Conservation (phyloP, 208 protist species). For the Leishmania amazonensis region DNA sequence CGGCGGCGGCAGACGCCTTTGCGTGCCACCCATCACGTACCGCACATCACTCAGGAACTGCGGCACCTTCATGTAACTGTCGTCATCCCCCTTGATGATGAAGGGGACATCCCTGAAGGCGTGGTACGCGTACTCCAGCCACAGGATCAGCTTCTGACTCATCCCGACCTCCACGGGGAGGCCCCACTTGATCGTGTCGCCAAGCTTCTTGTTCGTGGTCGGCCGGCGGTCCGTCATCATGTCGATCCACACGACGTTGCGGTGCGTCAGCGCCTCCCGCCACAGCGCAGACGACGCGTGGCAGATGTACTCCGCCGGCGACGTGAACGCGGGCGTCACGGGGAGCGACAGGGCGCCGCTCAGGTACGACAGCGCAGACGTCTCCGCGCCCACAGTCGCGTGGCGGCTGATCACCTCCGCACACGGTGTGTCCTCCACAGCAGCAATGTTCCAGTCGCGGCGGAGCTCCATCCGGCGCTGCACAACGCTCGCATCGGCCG, state of each 20-base stretch:
- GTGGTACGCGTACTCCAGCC: constrained; percentile 43
- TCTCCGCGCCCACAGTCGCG: constrained; percentile 1
- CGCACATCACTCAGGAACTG: constrained; percentile 50
- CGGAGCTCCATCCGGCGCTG: constrained; percentile 9
- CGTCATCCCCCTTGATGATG: constrained; percentile 62
- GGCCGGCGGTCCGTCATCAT: constrained; percentile 36
- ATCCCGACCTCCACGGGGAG: constrained; percentile 40
- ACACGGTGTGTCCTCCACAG: not conserved
- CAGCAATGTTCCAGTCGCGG: not conserved
- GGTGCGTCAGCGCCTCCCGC: constrained; percentile 39
- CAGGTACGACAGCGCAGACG: constrained; percentile 4
- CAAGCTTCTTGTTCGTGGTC: constrained; percentile 27
- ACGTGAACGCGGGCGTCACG: constrained; percentile 11
- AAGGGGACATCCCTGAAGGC: constrained; percentile 38
- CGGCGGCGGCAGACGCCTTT: not conserved
- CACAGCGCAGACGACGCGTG: constrained; percentile 32
- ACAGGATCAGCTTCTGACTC: constrained; percentile 47
- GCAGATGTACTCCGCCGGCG: constrained; percentile 18
- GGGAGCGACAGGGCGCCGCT: constrained; percentile 5
- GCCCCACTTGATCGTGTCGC: constrained; percentile 33
- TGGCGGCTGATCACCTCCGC: not conserved
- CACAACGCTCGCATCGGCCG: not conserved
- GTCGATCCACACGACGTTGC: constrained; percentile 38
- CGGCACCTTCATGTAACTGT: constrained; percentile 56
- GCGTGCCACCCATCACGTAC: not conserved